Conservation (phyloP, 768 basidiomycete genomes). For the Boletus pseudopeckii region DNA sequence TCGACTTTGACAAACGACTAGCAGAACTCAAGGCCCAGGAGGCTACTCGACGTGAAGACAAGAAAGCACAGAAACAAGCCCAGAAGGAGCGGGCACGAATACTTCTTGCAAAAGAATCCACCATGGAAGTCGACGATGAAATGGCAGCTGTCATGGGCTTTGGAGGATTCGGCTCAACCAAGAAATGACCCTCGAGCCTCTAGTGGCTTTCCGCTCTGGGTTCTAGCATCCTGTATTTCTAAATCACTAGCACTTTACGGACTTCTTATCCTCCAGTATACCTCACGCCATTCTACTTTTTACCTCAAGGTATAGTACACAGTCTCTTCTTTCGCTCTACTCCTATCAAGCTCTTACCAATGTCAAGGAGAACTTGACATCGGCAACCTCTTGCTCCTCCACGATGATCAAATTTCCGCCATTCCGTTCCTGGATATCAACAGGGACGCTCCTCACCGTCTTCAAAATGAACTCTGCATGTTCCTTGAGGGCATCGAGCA, state of each 20-base stretch:
- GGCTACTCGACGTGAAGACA: constrained; percentile 59
- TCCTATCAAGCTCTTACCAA: constrained; percentile 43
- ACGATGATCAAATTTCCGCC: constrained; percentile 59
- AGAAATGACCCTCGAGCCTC: constrained; percentile 50
- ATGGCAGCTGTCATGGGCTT: constrained; percentile 90
- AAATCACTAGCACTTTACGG: constrained; percentile 3
- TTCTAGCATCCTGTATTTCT: constrained; percentile 16
- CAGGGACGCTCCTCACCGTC: constrained; percentile 71
- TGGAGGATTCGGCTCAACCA: constrained; percentile 82
- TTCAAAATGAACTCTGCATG: constrained; percentile 68
- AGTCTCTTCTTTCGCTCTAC: not conserved
- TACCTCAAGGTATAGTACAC: constrained; percentile 24
- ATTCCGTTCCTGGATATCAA: constrained; percentile 51
- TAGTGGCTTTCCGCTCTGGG: not conserved
- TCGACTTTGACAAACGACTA: constrained; percentile 89
- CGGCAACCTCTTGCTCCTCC: constrained; percentile 85
- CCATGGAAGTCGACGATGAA: constrained; percentile 51
- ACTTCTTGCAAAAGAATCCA: constrained; percentile 53
- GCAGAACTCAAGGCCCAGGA: constrained; percentile 79
- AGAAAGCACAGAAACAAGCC: constrained; percentile 77
- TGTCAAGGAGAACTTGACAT: constrained; percentile 70
- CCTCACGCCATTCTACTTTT: not conserved
- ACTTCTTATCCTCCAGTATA: not conserved
- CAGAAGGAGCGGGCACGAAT: constrained; percentile 69
- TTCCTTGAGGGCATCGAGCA: constrained; percentile 60